phyloP scores from a whole-genome alignment of 2,329 filamentous ascomycete species.

The Colletotrichum sp. region DNA sequence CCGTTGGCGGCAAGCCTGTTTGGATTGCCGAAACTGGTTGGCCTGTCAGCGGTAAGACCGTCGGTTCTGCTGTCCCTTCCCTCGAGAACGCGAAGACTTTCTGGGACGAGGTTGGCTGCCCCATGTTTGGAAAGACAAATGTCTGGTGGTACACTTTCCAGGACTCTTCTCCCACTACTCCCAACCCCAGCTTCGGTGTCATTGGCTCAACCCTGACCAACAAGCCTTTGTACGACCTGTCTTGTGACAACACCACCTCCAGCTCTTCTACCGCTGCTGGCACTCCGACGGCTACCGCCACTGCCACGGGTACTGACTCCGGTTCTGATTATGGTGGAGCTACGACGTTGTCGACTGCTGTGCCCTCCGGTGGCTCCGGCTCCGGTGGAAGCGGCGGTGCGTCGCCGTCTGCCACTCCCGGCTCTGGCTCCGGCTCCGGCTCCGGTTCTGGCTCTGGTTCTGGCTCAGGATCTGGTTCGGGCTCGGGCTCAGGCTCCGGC shows the following conservation, averaged over 20 bases:
- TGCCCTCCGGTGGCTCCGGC: slow-evolving; percentile 14
- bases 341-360: slow-evolving; percentile 22
- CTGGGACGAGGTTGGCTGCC: slow-evolving; percentile 81
- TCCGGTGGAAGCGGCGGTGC: slow-evolving; percentile 21
- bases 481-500: not conserved
- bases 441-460: slow-evolving; percentile 11
- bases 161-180: slow-evolving; percentile 63
- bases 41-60: slow-evolving; percentile 72
- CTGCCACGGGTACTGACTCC: not conserved
- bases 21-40: slow-evolving; percentile 93
- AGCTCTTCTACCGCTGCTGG: slow-evolving; percentile 7
- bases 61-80: slow-evolving; percentile 67
- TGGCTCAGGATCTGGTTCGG: slow-evolving; percentile 26
- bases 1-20: slow-evolving; percentile 70
- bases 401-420: slow-evolving; percentile 22
- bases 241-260: slow-evolving; percentile 48
- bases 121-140: slow-evolving; percentile 66
- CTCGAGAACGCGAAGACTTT: slow-evolving; percentile 75
- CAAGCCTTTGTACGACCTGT: slow-evolving; percentile 67
- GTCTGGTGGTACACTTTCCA: slow-evolving; percentile 82
- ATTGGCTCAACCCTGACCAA: slow-evolving; percentile 58
- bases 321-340: not conserved
- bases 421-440: slow-evolving; percentile 7
- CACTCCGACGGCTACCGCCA: slow-evolving; percentile 22
- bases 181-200: slow-evolving; percentile 75